Evolutionary conservation across 164 flowering plant species (phyloP).

Genomic region (Aristolochia contorta): DNA sequence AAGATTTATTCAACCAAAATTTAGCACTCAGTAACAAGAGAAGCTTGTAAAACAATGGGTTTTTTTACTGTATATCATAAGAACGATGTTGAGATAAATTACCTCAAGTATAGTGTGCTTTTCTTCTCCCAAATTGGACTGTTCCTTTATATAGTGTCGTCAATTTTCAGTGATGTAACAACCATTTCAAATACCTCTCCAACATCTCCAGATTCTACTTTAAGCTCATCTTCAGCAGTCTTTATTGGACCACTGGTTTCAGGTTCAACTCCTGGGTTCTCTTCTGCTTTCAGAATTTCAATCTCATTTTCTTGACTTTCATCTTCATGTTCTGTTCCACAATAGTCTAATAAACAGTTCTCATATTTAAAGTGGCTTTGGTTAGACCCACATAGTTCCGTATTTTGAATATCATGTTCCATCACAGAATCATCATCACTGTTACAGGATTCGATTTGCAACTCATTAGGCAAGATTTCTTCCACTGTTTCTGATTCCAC

Average conservation of each 20-base stretch:
- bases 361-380: neutral
- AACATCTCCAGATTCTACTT: constrained; percentile 12
- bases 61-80: too few species aligned
- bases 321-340: too few species aligned
- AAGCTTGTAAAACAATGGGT: too few species aligned
- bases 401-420: neutral
- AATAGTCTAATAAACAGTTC: neutral
- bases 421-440: constrained; percentile 5
- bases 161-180: constrained; percentile 10
- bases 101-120: constrained; percentile 30
- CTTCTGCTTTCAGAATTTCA: neutral
- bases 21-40: too few species aligned
- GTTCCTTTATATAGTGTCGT: constrained; percentile 7
- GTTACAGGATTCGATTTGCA: constrained; percentile 13
- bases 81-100: neutral
- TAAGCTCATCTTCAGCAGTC: constrained; percentile 12
- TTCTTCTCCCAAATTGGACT: constrained; percentile 6
- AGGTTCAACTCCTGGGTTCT: neutral
- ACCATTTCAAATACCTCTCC: constrained; percentile 8
- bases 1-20: constrained; percentile 6
- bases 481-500: constrained; percentile 18
- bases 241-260: constrained; percentile 5
- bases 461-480: constrained; percentile 14
- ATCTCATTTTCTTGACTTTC: neutral
- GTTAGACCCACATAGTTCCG: neutral